Conservation (phyloP, 192 early-diverging fungal species). For the Piromyces finnis region DNA sequence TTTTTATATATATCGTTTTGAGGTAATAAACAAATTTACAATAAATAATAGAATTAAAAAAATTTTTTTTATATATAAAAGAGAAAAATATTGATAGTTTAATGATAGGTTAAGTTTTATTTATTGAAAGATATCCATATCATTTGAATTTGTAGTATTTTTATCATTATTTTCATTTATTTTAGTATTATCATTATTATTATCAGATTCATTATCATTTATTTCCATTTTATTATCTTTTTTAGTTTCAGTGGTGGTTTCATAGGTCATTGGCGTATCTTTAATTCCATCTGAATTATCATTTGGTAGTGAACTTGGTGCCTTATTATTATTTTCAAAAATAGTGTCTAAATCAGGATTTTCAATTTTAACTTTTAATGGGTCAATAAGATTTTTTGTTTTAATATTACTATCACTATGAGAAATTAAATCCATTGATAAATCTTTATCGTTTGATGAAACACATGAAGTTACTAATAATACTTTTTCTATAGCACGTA, state of each 20-base stretch:
- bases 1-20: too few relatives aligned
- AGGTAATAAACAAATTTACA: too few relatives aligned
- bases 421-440: background rate
- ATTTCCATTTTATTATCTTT: background rate
- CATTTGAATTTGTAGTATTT: background rate
- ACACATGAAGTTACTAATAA: background rate
- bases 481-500: background rate
- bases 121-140: background rate
- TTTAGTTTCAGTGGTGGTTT: background rate
- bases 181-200: background rate
- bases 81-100: too few relatives aligned
- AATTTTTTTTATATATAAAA: too few relatives aligned
- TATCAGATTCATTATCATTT: background rate
- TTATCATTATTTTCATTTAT: background rate
- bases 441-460: background rate
- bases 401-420: background rate
- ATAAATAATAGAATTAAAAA: too few relatives aligned
- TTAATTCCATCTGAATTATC: background rate
- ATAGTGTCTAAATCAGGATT: background rate
- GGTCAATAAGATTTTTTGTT: background rate
- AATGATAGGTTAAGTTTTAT: background rate
- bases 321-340: background rate
- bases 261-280: background rate
- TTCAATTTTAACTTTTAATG: background rate
- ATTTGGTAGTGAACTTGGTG: background rate